phyloP scores from a whole-genome alignment of 768 basidiomycete genomes.

The Termitomyces sp. region DNA sequence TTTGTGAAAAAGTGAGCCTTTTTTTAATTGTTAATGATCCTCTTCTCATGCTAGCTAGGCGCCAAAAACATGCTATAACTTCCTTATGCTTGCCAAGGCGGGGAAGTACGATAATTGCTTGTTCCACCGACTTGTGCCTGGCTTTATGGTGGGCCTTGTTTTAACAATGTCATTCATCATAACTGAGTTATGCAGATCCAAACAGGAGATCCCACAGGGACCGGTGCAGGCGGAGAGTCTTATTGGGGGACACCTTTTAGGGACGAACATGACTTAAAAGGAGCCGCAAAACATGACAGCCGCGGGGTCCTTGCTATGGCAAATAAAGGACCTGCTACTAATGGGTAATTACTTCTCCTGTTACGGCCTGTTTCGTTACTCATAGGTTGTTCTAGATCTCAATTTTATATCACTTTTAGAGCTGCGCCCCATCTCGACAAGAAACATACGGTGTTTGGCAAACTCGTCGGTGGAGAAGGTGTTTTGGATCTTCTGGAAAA shows the following conservation, averaged over 20 bases:
- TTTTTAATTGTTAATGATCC: neutral
- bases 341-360: conserved; percentile 48
- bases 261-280: conserved; percentile 88
- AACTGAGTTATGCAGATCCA: conserved; percentile 64
- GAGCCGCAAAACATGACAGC: conserved; percentile 82
- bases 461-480: conserved; percentile 93
- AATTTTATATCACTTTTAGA: conserved; percentile 92
- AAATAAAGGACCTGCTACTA: conserved; percentile 88
- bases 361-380: neutral
- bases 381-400: conserved; percentile 50
- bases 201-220: conserved; percentile 96
- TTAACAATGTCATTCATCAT: neutral
- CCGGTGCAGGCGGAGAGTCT: conserved; percentile 88
- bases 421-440: conserved; percentile 82
- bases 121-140: conserved; percentile 92
- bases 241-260: conserved; percentile 96
- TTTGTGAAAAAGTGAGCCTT: conserved; percentile 73
- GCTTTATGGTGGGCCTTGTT: conserved; percentile 74
- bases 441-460: conserved; percentile 96
- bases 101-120: conserved; percentile 89
- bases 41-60: conserved; percentile 49
- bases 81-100: conserved; percentile 85
- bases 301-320: conserved; percentile 93
- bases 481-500: conserved; percentile 82
- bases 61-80: conserved; percentile 98